Percentiles rank a stretch among this genome's conserved stretches.
Conservation (phyloP, 805 yeast species). For the Cephaloascus albidus region DNA sequence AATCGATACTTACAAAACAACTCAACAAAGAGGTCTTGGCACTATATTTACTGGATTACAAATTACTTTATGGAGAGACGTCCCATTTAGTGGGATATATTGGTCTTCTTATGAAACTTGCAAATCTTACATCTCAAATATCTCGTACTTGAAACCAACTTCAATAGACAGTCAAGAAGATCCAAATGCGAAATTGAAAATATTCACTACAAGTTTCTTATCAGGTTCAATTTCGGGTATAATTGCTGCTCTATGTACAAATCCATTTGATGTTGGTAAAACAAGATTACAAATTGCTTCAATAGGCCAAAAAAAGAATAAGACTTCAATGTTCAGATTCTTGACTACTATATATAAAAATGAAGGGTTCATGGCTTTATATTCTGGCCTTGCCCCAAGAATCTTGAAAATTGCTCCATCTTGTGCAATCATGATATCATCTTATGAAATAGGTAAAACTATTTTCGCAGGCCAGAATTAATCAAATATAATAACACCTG, state of each 20-base stretch:
- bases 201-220: slow-evolving; percentile 57
- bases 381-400: slow-evolving; percentile 80
- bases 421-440: slow-evolving; percentile 97
- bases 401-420: slow-evolving; percentile 90
- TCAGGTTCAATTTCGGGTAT: slow-evolving; percentile 83
- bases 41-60: slow-evolving; percentile 79
- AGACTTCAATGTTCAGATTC: slow-evolving; percentile 58
- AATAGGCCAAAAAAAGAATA: slow-evolving; percentile 13
- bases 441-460: slow-evolving; percentile 82
- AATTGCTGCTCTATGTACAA: slow-evolving; percentile 78
- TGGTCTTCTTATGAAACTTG: slow-evolving; percentile 77
- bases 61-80: slow-evolving; percentile 92
- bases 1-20: slow-evolving; percentile 41
- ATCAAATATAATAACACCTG: too few species aligned
- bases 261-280: slow-evolving; percentile 96
- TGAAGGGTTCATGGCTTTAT: slow-evolving; percentile 82
- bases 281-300: slow-evolving; percentile 72
- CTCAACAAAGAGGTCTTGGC: slow-evolving; percentile 45
- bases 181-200: slow-evolving; percentile 22
- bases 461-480: slow-evolving; percentile 15
- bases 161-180: neutral
- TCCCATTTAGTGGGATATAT: slow-evolving; percentile 91
- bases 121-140: slow-evolving; percentile 9
- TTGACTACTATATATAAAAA: slow-evolving; percentile 49
- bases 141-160: neutral